Conservation (phyloP, 2,329 filamentous ascomycete genomes). For the Aurifilum marmelostoma region DNA sequence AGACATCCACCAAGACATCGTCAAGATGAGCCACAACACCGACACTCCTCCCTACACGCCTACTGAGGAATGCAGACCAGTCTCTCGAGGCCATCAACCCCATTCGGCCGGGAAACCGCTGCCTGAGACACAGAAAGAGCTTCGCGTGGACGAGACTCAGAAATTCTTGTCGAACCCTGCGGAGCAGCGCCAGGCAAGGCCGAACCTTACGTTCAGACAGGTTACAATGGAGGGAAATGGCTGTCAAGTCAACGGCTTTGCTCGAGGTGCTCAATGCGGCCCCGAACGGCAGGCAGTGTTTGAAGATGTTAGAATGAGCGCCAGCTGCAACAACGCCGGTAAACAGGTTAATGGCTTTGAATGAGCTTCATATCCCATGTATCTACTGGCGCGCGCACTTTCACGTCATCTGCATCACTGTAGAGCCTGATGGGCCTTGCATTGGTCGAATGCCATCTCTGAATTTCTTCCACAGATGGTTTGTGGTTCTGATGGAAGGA, state of each 20-base stretch:
- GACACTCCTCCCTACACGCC: neutral
- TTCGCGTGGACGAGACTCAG: too few relatives aligned
- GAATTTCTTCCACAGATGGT: neutral
- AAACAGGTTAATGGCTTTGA: neutral
- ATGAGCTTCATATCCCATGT: neutral
- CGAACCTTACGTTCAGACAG: neutral
- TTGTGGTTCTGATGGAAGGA: neutral
- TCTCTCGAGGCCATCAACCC: too few relatives aligned
- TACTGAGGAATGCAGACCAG: too few relatives aligned
- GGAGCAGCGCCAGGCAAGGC: neutral
- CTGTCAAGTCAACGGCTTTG: neutral
- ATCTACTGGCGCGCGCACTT: neutral
- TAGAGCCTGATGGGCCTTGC: neutral
- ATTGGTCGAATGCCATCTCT: neutral
- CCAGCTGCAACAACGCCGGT: neutral
- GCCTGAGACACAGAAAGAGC: too few relatives aligned
- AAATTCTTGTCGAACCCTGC: too few relatives aligned
- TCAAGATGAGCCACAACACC: neutral
- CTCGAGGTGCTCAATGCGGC: neutral
- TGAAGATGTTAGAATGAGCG: neutral
- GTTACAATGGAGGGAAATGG: neutral
- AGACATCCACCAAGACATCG: neutral
- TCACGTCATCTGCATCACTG: neutral
- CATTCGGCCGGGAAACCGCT: too few relatives aligned
- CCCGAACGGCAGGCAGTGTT: neutral